Base-by-base conservation (phyloP, 495 filamentous ascomycete genomes). In the Echria macrotheca region DNA sequence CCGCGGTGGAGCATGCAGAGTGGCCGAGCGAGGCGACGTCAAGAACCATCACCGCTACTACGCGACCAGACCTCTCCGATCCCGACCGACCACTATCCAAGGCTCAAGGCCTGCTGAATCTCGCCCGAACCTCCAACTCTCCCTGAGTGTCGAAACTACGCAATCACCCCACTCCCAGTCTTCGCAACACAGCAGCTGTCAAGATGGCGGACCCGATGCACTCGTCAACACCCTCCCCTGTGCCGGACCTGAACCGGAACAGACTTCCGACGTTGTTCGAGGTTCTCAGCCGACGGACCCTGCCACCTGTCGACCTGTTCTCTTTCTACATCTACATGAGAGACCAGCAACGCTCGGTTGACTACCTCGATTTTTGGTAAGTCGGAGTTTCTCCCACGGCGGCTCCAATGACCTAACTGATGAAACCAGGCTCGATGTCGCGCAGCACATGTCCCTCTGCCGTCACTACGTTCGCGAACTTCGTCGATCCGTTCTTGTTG, bases 301-400 rank as follows among this genome's bases (percentile, higher is more conserved):
- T 91, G 15, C 83, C 94, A 36, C 93, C 93, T 0, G 91, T 97
- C 29, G 94, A 97, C 64, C 79, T 99, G 9, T 97, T 93, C 72
- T 95, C 91, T 2, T 97, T 97, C 75, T 97, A 97, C 74, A 97
- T 99, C 59, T 99, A 95, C 69, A 99, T 99, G 93, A 79, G 93
- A 48, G 94, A 99, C 65, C 90, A 96, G 69, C 91, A 97, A 63
- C 81, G 91, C 63, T 95, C 91, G 3, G 90, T 99, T 7, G 93
- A 99, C 59, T 97, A 97, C 58, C 74, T 99, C 11, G 93, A 99
- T 66, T 99, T 99, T 68, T 99, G 94, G 93, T 98, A 73, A 19
- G 74, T 62, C 32, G 47, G 2, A 5, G 14, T 22, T 42, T 21
- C 6, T 22, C 17, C n/a, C n/a, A n/a, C n/a, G n/a, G n/a, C n/a